Evolutionary conservation across 2,329 filamentous ascomycete genomes (phyloP).

Genomic region (Trichoderma simmonsii): DNA sequence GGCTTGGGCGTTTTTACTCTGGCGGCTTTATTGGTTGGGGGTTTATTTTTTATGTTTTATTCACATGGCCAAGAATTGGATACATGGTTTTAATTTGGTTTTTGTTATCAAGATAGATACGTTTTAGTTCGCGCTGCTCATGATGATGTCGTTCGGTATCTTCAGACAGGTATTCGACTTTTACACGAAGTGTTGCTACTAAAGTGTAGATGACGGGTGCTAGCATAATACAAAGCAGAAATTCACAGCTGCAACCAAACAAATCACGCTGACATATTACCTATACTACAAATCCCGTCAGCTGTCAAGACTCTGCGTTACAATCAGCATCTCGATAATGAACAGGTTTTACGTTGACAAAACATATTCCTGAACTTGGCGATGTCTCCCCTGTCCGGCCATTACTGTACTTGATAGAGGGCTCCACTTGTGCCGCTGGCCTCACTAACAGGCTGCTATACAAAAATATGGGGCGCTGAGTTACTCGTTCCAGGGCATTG

Average conservation of each 20-base stretch:
- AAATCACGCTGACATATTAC: not conserved
- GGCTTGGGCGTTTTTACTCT: not conserved
- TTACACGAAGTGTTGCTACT: not conserved
- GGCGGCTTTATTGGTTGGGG: not conserved
- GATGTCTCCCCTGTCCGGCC: not conserved
- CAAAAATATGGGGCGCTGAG: not conserved
- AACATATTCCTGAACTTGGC: not conserved
- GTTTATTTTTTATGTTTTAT: not conserved
- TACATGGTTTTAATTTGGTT: not conserved
- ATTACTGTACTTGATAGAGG: not conserved
- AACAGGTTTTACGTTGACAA: not conserved
- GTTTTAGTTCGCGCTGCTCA: not conserved
- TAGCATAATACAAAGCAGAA: not conserved
- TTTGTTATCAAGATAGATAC: not conserved
- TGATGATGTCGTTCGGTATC: not conserved
- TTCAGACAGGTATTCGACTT: not conserved
- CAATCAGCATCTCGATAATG: not conserved
- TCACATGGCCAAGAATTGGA: not conserved
- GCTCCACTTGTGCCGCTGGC: constrained; percentile 3
- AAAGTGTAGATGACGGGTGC: not conserved
- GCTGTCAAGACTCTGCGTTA: not conserved
- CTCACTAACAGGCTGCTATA: not conserved
- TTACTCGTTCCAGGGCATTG: not conserved
- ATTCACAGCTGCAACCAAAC: not conserved
- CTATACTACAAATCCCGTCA: not conserved